Evolutionary conservation across 2,329 filamentous ascomycete species (phyloP), one percentile per base, ranked within the genome.

Genomic region (Fusarium neocosmosporiellum): DNA sequence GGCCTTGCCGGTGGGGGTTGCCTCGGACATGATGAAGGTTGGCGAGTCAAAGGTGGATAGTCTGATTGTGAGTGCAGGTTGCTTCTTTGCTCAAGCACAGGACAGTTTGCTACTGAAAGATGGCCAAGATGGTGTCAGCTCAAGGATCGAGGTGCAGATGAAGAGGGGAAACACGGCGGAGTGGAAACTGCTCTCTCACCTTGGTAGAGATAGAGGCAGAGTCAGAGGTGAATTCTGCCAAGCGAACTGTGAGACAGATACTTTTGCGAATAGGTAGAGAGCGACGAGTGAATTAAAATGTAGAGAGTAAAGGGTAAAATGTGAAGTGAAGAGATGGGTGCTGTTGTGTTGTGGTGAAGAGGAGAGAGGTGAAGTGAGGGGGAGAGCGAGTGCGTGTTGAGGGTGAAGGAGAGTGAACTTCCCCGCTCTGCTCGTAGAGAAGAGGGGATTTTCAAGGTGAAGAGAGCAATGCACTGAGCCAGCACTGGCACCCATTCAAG

Each of bases 21-120:
- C 63, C 41, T 75, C 77, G 31, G 75, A 75, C 77, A 81, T 83
- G 11, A 33, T 63, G 55, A 48, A 39, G 59, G 27, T 36, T 46
- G 22, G 14, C 29, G 27, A 9, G 10, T 18, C 13, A 10, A 24
- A 14, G 18, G 20, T 20, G 29, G 10, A 36, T 29, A n/a, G 4
- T n/a, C 22, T 31, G 22, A 24, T 46, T 27, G 14, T 16, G 20
- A 34, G 3, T 16, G 36, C 34, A 18, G n/a, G 39, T 37, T 41
- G 10, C 22, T 20, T n/a, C 33, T 55, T 36, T 43, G 18, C 10
- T 33, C 18, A 29, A 39, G 39, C 18, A 22, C 10, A 7, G 16
- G 20, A 14, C 10, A 36, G 37, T 50, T 10, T 59, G 46, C n/a
- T 16, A 39, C 43, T 60, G 8, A 16, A 7, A 34, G 14, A 31